Conservation (phyloP, 225 moss, liverwort and hornwort species). For the Anthoceros angustus region DNA sequence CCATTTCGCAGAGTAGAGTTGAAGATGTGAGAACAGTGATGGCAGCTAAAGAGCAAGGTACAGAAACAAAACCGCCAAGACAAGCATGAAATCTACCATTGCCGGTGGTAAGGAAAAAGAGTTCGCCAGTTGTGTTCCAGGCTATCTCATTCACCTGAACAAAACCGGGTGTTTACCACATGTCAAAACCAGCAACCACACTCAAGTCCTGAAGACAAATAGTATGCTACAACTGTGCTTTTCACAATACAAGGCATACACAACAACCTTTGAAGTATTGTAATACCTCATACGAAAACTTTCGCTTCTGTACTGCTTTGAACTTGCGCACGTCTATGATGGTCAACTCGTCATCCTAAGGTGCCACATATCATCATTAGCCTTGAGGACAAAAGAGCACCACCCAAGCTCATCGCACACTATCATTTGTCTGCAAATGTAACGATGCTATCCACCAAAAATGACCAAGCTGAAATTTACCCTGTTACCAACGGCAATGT, state of each 20-base stretch:
- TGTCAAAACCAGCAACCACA: constrained; percentile 12
- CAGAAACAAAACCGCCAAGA: not conserved
- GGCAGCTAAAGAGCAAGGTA: not conserved
- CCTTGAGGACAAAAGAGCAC: constrained; percentile 2
- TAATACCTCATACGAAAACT: constrained; percentile 80
- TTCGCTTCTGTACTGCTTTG: constrained; percentile 91
- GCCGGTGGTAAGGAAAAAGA: constrained; percentile 90
- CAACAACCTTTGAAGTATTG: not conserved
- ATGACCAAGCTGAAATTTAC: constrained; percentile 25
- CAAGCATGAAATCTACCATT: constrained; percentile 39
- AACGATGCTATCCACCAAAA: not conserved
- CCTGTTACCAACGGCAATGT: constrained; percentile 98
- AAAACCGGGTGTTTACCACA: constrained; percentile 7
- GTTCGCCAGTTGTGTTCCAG: constrained; percentile 94
- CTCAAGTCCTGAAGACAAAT: not conserved
- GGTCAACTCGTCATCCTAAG: constrained; percentile 91
- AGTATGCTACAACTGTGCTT: not conserved
- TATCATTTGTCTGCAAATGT: not conserved
- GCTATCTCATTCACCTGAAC: constrained; percentile 92
- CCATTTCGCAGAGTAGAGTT: not conserved
- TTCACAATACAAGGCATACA: not conserved
- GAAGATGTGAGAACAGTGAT: not conserved
- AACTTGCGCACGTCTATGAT: constrained; percentile 98
- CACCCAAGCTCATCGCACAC: not conserved
- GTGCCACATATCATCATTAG: no score